Base-by-base conservation (phyloP, 371 early-diverging fungal genomes). In the Dinochytrium kinnereticum region DNA sequence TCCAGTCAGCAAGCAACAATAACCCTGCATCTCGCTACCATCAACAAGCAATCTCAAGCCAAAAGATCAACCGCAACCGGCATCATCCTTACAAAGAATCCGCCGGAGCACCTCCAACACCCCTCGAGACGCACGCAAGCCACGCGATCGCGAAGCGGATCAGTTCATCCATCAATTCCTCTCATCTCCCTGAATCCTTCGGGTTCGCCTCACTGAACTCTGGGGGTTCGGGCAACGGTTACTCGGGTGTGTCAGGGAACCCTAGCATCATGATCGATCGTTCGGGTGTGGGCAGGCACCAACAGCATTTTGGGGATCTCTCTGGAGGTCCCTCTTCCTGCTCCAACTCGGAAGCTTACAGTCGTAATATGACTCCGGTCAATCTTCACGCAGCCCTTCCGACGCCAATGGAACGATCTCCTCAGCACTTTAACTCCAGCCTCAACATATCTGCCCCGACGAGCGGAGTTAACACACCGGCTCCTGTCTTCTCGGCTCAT, bases 381-480 rank as follows among this genome's bases (percentile, higher is more conserved):
- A 19, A 55, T 55, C 26, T 55, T 55, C 57, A 55, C 30, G 57
- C 24, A 7, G 5, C 30, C 57, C 30, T 55, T 10, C 57, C 57
- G 10, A 55, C 57, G 5, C 57, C 57, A 7, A 5, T 55, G 5
- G 57, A 55, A 30, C 21, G 57, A 30, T 55, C 57, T 10, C 57
- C 57, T 30, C 57, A 55, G 24, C 15, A 24, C 57, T 55, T 55
- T 30, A 30, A 30, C 57, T 24, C 57, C 15, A 15, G 15, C 24
- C 21, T 55, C 5, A 55, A 24, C 57, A 5, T 55, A 26, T 55
- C 57, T 30, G 57, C 57, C 30, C 57, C 57, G 26, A 7, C 7
- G 24, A 55, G 57, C 57, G 57, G 57, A 7, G 21, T 55, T 30
- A 55, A 55, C 57, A 55, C 57, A 15, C 57, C 57, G 5, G 57